Evolutionary conservation across 2,329 filamentous ascomycete genomes (phyloP).

Genomic region (Aspergillus calidoustus): DNA sequence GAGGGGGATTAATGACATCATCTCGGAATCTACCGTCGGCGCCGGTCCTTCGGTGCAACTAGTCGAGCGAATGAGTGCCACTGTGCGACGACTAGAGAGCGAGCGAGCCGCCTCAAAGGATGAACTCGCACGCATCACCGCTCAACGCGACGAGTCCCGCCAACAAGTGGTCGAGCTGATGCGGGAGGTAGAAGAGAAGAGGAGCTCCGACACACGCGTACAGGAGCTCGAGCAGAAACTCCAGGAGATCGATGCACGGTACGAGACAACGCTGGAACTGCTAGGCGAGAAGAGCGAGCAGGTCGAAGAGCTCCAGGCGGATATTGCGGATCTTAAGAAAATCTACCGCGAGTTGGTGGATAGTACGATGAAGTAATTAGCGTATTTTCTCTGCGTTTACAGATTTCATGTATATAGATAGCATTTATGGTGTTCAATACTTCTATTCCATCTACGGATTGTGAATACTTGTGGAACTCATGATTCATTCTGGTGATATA

Average conservation of each 20-base stretch:
- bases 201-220: conserved; percentile 63
- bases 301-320: conserved; percentile 86
- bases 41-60: conserved; percentile 93
- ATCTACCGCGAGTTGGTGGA: conserved; percentile 95
- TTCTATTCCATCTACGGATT: not conserved
- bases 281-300: conserved; percentile 95
- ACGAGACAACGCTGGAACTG: conserved; percentile 91
- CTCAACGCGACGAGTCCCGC: conserved; percentile 91
- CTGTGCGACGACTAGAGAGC: conserved; percentile 85
- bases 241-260: conserved; percentile 71
- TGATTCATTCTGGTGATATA: not conserved
- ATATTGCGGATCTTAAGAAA: conserved; percentile 90
- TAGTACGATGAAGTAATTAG: conserved; percentile 70
- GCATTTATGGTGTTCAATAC: conserved; percentile 3
- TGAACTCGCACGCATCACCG: conserved; percentile 76
- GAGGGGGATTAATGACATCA: conserved; percentile 78
- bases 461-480: not conserved
- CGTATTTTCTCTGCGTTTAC: conserved; percentile 1
- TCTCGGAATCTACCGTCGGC: conserved; percentile 85
- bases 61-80: conserved; percentile 93
- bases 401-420: conserved; percentile 15
- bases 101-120: conserved; percentile 90
- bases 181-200: conserved; percentile 78
- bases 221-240: conserved; percentile 71
- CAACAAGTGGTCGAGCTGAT: conserved; percentile 88